Evolutionary conservation across 768 basidiomycete species (phyloP), one percentile per base, ranked within the genome.

Genomic region (Mycena polygramma): DNA sequence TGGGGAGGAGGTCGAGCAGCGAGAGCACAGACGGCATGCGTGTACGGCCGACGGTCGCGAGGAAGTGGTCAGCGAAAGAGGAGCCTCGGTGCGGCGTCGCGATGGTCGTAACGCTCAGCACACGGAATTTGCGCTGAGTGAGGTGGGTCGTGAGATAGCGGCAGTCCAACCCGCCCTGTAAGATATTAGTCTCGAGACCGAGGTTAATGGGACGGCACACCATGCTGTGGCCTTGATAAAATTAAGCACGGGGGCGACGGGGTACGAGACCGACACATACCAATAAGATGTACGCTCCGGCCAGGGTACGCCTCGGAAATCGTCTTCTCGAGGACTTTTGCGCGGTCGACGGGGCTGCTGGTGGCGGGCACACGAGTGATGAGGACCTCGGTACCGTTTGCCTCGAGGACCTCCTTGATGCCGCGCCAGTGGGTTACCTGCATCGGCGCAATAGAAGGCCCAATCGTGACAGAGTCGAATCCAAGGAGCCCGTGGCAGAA

Each of bases 351-450:
- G 19, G 96, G 94, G 24, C 92, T 92, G 74, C 94, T 94, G 2
- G 95, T 97, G 0, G 96, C 96, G 1, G 98, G 97, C 0, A 99
- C 97, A 17, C 95, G 90, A 0, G 96, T 96, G 75, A 98, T 94
- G 75, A 99, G 88, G 43, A 98, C 94, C 78, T 99, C 93, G 15
- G 88, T 88, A 20, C 95, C 97, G 77, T 93, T 96, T 45, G 92
- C 87, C 75, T 97, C 92, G 9, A 99, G 85, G 20, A 94, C 96
- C 78, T 98, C 95, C 76, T 93, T 92, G 72, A 99, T 97, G 9
- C 98, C 98, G 45, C 97, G 89, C 98, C 98, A 99, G 79, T 99
- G 96, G 2, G 92, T 87, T 49, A 99, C 95, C 76, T 96, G 91
- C 20, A 98, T 75, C 6, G 95, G 91, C 15, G 92, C 90, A 66